Evolutionary conservation across 306 rosid genomes (phyloP), one percentile per base, ranked within the genome.

Genomic region (Neltuma alba): DNA sequence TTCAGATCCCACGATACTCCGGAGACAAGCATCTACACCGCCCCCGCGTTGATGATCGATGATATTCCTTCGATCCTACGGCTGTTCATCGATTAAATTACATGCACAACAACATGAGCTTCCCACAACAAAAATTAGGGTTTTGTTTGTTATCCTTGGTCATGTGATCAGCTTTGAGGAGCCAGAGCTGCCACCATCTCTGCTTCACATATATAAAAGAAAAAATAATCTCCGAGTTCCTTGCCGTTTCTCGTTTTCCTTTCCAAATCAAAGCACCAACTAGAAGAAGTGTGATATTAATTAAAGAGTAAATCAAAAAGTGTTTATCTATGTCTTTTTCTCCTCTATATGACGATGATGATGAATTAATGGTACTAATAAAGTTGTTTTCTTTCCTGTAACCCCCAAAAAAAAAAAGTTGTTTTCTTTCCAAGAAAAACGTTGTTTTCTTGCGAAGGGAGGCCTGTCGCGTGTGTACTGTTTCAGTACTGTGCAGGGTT

Each of bases 1-100:
- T 89, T 92, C 79, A 91, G 97, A 93, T 95, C 98, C 90, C 91
- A 87, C 70, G 83, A 81, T 66, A 83, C 89, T 76, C 89, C 93
- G 54, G 81, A 87, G 84, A 85, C 90, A 83, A 87, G 99, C 99
- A 92, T 94, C 94, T 92, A 94, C 88, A 79, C 85, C 78, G 36
- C 63, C 70, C 72, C 87, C 34, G 55, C 74, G 75, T 74, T 70
- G 83, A 83, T 86, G 45, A 72, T 52, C 85, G 70, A 69, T 54
- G 76, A 79, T 81, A 73, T 76, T 76, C 69, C 82, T 74, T 41
- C 73, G 57, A 74, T 83, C 81, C 48, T 70, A 38, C 64, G 60
- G 78, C 74, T 86, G 86, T 68, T 91, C 96, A 91, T 91, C 80
- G 90, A 91, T 83, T 74, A 48, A 57, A 33, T 41, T 42, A 40